Evolutionary conservation across 306 rosid genomes (phyloP), one percentile per base, ranked within the genome.

Genomic region (Oxytropis ochrocephala): DNA sequence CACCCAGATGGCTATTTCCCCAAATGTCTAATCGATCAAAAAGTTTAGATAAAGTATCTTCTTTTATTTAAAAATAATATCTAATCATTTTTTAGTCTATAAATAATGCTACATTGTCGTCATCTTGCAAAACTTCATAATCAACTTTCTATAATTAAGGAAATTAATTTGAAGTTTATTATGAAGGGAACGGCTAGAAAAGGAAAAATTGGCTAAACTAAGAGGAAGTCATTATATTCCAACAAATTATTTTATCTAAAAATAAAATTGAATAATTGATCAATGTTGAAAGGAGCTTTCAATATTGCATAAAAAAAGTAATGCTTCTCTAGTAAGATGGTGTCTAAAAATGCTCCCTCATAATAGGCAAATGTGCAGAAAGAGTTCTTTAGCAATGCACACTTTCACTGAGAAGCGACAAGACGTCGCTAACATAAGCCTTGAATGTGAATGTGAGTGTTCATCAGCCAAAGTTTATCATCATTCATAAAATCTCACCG

Each of bases 61-160:
- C 10, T 52, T 8, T 9, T 8, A 9, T n/a, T n/a, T 1, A 16
- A 9, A 64, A 8, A 27, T 17, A 56, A 2, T 58, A 38, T 14
- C 38, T 42, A 52, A 41, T 42, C 27, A 13, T 7, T 39, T 6
- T 36, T 38, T 73, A 41, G 44, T 19, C 24, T 9, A 38, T 32
- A 52, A 44, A 3, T 65, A 64, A 42, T 44, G 49, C 7, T 63
- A 16, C 8, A 14, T 27, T 43, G 12, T 12, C 18, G 48, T 54
- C 30, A 54, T 35, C 52, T 55, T 35, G n/a, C 19, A 56, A 13
- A 59, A 68, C 46, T 49, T 49, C 33, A 42, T 35, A 42, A 21
- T 69, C 66, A 69, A 42, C 41, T 54, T 32, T n/a, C 67, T 51
- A 44, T 43, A 63, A 53, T 24, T 52, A 19, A 12, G 66, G 47